Evolutionary conservation across 352 stramenopile species (phyloP).

Genomic region (Globisporangium acanthophoron): DNA sequence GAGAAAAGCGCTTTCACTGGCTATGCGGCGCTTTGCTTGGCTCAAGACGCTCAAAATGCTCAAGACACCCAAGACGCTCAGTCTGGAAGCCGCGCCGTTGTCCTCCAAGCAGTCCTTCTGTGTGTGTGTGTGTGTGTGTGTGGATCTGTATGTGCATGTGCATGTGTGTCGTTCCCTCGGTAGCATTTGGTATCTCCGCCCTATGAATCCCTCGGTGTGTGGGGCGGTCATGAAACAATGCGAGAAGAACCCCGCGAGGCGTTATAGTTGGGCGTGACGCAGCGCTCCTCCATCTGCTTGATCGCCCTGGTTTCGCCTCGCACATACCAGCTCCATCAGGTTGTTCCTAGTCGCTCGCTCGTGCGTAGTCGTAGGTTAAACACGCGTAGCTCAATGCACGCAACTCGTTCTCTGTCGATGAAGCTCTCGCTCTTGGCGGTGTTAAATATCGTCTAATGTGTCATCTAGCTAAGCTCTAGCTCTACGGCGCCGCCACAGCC

Average conservation of each 20-base stretch:
- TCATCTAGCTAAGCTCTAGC: too few species aligned
- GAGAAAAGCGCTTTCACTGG: too few species aligned
- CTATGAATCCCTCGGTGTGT: constrained; percentile 64
- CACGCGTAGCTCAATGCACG: not conserved
- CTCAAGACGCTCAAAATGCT: too few species aligned
- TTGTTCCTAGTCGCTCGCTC: constrained; percentile 2
- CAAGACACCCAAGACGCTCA: too few species aligned
- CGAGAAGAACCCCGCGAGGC: constrained; percentile 43
- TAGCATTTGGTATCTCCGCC: constrained; percentile 87
- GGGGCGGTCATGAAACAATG: constrained; percentile 84
- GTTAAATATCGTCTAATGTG: constrained; percentile 5
- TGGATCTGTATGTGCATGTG: not conserved
- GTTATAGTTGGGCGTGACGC: constrained; percentile 79
- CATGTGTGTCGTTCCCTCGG: not conserved
- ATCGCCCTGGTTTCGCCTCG: constrained; percentile 67
- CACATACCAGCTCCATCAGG: constrained; percentile 28
- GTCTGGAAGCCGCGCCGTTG: too few species aligned
- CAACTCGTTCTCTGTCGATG: not conserved
- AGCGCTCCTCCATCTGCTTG: constrained; percentile 59
- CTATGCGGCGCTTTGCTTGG: too few species aligned
- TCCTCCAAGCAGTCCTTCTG: not conserved
- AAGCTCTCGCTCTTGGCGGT: not conserved
- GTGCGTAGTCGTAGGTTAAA: not conserved
- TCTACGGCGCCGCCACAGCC: not conserved
- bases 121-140: not conserved